A percentile compares a stretch with the other conserved stretches of the same genome.
These are phyloP conservation scores for Stemphylium beticola DNA, from an alignment of 2,329 filamentous ascomycete species.

Conservation along the genomic window DNA sequence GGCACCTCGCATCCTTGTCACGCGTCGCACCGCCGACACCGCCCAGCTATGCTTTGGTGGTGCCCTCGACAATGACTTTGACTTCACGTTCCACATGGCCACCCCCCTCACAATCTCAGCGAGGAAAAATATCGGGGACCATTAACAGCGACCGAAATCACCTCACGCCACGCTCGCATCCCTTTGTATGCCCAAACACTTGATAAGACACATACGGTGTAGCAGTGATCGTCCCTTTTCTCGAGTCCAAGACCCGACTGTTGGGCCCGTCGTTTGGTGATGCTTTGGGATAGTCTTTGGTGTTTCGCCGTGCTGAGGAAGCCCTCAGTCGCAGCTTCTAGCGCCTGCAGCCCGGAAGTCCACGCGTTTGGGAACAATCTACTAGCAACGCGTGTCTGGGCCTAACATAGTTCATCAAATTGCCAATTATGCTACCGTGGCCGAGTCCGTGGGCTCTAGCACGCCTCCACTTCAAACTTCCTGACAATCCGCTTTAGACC, in stretches of 20 bases:
- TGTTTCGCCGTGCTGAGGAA: constrained; percentile 15
- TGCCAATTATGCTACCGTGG: constrained; percentile 28
- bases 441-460: constrained; percentile 17
- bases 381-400: constrained; percentile 17
- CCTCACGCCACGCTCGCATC: constrained; percentile 27
- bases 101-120: background rate
- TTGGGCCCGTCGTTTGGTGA: constrained; percentile 25
- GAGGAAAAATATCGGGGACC: background rate
- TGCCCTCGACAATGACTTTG: constrained; percentile 1
- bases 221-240: constrained; percentile 32
- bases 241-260: constrained; percentile 21
- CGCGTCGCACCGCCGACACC: constrained; percentile 13
- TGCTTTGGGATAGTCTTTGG: constrained; percentile 12
- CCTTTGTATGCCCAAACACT: constrained; percentile 37
- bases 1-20: constrained; percentile 18
- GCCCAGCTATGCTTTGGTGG: background rate
- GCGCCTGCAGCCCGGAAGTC: constrained; percentile 12
- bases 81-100: constrained; percentile 3
- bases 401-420: constrained; percentile 26
- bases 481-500: constrained; percentile 33
- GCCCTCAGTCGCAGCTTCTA: constrained; percentile 12
- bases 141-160: constrained; percentile 11
- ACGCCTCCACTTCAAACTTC: constrained; percentile 25
- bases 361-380: constrained; percentile 17
- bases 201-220: constrained; percentile 37